Evolutionary conservation across 495 filamentous ascomycete species (phyloP), one percentile per base, ranked within the genome.

Genomic region (Cercophora scortea): DNA sequence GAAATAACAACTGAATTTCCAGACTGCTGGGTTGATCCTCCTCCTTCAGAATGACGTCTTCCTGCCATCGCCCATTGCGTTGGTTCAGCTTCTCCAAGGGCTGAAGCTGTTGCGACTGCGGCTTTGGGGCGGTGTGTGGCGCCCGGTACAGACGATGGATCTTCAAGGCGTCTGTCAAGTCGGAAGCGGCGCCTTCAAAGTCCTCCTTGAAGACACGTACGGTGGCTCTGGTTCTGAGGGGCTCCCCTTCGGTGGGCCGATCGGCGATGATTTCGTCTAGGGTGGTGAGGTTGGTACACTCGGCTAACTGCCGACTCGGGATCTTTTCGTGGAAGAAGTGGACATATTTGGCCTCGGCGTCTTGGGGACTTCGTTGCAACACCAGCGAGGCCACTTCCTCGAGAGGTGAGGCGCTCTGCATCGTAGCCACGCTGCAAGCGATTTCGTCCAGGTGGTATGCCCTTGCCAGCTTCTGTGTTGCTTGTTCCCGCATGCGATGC

Each of bases 291-390:
- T 77, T 80, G 6, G 87, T 90, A 63, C 75, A 87, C 58, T 89
- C 79, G 45, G 83, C 87, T 55, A 90, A 75, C 68, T 87, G 84
- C 25, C 87, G 72, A 11, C 79, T 84, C 1, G 87, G 87, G 39
- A 91, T 90, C 73, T 90, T 90, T 61, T 91, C 88, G 67, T 90
- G 87, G 63, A 91, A 90, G 67, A 91, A 90, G 58, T 91, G 85
- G 4, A 90, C 87, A 54, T 91, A 91, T 56, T 85, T 86, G 32
- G 85, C 87, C 57, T 90, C 86, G 9, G 74, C 63, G 55, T 88
- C 79, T 18, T 74, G 60, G 0, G 79, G 69, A 47, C 75, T 81
- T 45, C 88, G 72, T 60, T 85, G 80, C 45, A 90, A 67, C 15
- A 90, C 88, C 47, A 83, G 74, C 16, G 78, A 73, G n/a, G 84